Evolutionary conservation across 371 early-diverging fungal species (phyloP).

Genomic region (Entomophthora muscae): DNA sequence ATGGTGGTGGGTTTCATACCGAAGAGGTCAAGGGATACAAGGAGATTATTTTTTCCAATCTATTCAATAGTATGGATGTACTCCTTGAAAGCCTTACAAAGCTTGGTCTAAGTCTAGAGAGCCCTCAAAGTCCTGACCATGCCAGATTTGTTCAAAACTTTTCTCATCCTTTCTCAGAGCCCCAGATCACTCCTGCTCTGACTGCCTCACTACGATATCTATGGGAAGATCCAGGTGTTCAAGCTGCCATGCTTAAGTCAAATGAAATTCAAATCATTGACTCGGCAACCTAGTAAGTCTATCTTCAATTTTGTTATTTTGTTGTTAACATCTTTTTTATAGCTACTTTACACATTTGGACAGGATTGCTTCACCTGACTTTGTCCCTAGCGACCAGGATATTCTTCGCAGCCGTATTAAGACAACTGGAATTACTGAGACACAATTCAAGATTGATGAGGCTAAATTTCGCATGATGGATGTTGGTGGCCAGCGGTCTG

Average conservation of each 20-base stretch:
- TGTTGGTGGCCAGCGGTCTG: slow-evolving; percentile 83
- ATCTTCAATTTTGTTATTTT: too few relatives aligned
- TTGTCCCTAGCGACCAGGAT: slow-evolving; percentile 75
- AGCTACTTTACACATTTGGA: slow-evolving; percentile 75
- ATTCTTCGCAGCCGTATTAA: slow-evolving; percentile 63
- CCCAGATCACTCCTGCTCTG: slow-evolving; percentile 24
- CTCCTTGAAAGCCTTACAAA: slow-evolving; percentile 74
- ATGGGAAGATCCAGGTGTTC: slow-evolving; percentile 63
- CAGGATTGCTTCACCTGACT: slow-evolving; percentile 52
- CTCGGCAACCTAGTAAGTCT: slow-evolving; percentile 55
- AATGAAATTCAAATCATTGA: slow-evolving; percentile 78
- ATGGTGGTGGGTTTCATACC: slow-evolving; percentile 71
- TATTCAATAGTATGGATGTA: slow-evolving; percentile 75
- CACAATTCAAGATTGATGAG: slow-evolving; percentile 57
- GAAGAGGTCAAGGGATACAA: slow-evolving; percentile 76
- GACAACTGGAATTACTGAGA: slow-evolving; percentile 76
- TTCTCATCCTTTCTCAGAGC: slow-evolving; percentile 30
- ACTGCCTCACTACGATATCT: slow-evolving; percentile 49
- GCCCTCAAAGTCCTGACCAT: slow-evolving; percentile 26
- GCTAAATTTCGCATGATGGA: slow-evolving; percentile 76
- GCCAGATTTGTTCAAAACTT: slow-evolving; percentile 13
- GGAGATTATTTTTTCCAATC: slow-evolving; percentile 80
- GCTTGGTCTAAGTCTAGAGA: slow-evolving; percentile 41
- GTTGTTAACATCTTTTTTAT: background rate
- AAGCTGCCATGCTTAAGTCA: slow-evolving; percentile 44